Base-by-base conservation (phyloP, 768 basidiomycete species). In the Leccinellum rugosiceps region DNA sequence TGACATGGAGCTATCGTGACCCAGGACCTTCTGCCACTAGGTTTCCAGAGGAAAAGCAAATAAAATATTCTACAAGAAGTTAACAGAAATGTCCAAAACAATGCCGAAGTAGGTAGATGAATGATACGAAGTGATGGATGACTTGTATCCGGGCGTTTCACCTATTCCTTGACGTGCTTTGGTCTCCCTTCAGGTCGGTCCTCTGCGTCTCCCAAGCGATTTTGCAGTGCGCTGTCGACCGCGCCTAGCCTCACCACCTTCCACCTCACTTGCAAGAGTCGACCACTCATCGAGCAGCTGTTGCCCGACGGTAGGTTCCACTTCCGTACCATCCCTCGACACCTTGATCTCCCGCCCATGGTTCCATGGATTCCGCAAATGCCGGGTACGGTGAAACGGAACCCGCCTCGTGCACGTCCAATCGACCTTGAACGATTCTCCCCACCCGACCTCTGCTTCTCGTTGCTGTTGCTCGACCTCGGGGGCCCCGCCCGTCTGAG, bases 281-380 rank as follows among this genome's bases (percentile, higher is more conserved):
- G 75, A 70, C 91, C 91, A 94, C 62, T 90, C 87, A 6, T 85
- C 83, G 55, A 94, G 53, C 38, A 94, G 70, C 60, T 72, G 76
- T 63, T 83, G 78, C 25, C 90, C 91, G 14, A 91, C 81, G 1
- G 65, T 66, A 3, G 94, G 93, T 68, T 98, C 95, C 19, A 98
- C 70, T 68, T 98, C 95, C 1, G 94, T 97, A 17, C 95, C 95
- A 68, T 95, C 92, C 49, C 91, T 78, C 13, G 90, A 93, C 8
- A 91, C 84, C 75, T 91, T 89, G 46, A 91, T 80, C 65, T 90
- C 86, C 50, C 83, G 76, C 57, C 89, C 90, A 62, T 92, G 84
- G 64, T 98, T 98, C 94, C 94, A 98, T 3, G 88, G 87, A 68
- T 98, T 98, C 43, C 91, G 84, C 52, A 97, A 72, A 67, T 93